Percentiles rank a stretch among this genome's conserved stretches.
Evolutionary conservation across 305 asterid genomes (phyloP).

Genomic region (Solanum chacoense): DNA sequence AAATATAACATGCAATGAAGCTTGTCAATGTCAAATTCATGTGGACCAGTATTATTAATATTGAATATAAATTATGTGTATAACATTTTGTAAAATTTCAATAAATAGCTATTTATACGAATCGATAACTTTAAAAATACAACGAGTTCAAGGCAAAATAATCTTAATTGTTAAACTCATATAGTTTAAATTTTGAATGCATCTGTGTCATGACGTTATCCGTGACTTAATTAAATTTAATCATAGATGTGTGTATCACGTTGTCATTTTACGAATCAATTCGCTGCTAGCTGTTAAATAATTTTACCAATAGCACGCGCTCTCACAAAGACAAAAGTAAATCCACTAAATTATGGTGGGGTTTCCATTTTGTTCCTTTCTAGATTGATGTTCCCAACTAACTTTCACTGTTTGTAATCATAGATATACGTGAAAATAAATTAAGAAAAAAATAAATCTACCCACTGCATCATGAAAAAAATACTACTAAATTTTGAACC

Average conservation of each 20-base stretch:
- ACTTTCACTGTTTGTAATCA: background rate
- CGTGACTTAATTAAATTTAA: background rate
- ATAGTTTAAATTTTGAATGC: no score
- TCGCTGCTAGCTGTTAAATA: background rate
- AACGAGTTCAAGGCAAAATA: background rate
- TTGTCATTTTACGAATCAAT: background rate
- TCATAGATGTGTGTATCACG: background rate
- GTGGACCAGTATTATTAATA: background rate
- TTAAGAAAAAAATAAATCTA: background rate
- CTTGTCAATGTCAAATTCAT: background rate
- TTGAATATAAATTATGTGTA: background rate
- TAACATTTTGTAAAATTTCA: background rate
- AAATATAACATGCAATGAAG: background rate
- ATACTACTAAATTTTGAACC: background rate
- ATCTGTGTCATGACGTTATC: accelerated
- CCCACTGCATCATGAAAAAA: background rate
- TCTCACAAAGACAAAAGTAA: background rate
- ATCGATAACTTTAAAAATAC: background rate
- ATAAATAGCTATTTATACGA: background rate
- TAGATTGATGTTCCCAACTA: background rate
- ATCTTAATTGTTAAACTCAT: background rate
- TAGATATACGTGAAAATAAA: background rate
- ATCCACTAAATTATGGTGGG: background rate
- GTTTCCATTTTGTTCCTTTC: background rate
- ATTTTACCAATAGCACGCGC: no score